Conservation (phyloP, 2,329 filamentous ascomycete species). For the Ophiosphaerella narmari region DNA sequence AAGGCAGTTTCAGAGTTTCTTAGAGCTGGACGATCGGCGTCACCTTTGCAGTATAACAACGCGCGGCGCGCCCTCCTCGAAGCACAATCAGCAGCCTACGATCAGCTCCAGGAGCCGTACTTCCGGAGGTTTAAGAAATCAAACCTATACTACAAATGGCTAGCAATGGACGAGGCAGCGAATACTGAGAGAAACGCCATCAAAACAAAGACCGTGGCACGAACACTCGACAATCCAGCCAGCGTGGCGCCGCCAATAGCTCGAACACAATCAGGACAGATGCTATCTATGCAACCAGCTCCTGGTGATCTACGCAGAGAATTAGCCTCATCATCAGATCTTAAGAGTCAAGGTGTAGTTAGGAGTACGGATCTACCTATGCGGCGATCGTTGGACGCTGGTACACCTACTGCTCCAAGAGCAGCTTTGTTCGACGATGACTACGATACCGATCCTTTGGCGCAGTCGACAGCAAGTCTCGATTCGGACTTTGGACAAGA, state of each 20-base stretch:
- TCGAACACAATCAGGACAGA: constrained; percentile 54
- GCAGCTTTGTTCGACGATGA: constrained; percentile 81
- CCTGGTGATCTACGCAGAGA: constrained; percentile 60
- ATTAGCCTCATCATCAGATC: constrained; percentile 65
- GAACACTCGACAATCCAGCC: constrained; percentile 31
- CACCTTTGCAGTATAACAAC: constrained; percentile 78
- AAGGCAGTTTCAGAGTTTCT: constrained; percentile 77
- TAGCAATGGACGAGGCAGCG: constrained; percentile 78
- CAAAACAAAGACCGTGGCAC: constrained; percentile 31
- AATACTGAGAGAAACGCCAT: constrained; percentile 35
- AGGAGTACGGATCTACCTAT: constrained; percentile 53
- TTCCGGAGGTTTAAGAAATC: constrained; percentile 89
- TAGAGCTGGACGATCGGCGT: constrained; percentile 74
- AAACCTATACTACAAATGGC: constrained; percentile 93
- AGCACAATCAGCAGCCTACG: constrained; percentile 80
- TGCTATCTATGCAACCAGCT: constrained; percentile 45
- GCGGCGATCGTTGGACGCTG: constrained; percentile 74
- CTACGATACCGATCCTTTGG: constrained; percentile 72
- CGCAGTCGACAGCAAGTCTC: constrained; percentile 77
- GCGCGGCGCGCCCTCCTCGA: constrained; percentile 81
- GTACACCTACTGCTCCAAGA: constrained; percentile 48
- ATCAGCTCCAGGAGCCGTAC: constrained; percentile 79
- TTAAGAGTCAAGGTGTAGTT: constrained; percentile 54
- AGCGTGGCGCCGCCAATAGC: constrained; percentile 43
- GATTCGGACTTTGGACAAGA: constrained; percentile 63